Percentiles rank a stretch among this genome's conserved stretches.
These are phyloP conservation scores for Xanthoconium purpureum DNA, from an alignment of 768 basidiomycete species.

Conservation along the genomic window DNA sequence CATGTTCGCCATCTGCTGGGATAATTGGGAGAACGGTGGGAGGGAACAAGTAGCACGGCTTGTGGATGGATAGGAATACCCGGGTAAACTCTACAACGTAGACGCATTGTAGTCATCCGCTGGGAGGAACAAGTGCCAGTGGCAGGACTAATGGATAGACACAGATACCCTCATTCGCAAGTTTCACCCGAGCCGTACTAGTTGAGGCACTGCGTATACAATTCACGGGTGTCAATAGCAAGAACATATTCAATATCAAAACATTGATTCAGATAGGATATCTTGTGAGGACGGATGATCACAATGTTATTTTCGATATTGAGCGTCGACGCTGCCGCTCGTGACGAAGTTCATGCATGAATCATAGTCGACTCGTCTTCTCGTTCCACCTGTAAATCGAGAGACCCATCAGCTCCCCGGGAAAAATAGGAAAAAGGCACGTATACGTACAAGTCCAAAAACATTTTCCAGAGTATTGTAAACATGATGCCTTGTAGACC, in stretches of 20 bases:
- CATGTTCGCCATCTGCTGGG: slow-evolving; percentile 42
- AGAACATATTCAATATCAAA: background rate
- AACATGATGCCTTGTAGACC: slow-evolving; percentile 92
- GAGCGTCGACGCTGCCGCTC: background rate
- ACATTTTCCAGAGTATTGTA: slow-evolving; percentile 85
- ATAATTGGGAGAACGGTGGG: slow-evolving; percentile 27
- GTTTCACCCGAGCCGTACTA: no score
- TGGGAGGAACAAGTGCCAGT: no score
- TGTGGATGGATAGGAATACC: slow-evolving; percentile 6
- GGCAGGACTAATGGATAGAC: no score
- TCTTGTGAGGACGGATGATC: background rate
- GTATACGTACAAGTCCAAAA: slow-evolving; percentile 76
- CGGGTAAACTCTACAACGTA: no score
- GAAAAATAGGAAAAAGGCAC: background rate
- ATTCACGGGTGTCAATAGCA: background rate
- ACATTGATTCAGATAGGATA: background rate
- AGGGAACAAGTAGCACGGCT: slow-evolving; percentile 3
- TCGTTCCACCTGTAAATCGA: slow-evolving; percentile 33
- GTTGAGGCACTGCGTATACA: background rate
- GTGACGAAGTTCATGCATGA: background rate
- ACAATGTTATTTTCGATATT: background rate
- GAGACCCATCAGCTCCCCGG: background rate
- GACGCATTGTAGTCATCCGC: no score
- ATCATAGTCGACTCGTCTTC: slow-evolving; percentile 18
- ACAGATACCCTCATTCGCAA: no score